Evolutionary conservation across 306 rosid genomes (phyloP).

Genomic region (Vachellia pachyceras): DNA sequence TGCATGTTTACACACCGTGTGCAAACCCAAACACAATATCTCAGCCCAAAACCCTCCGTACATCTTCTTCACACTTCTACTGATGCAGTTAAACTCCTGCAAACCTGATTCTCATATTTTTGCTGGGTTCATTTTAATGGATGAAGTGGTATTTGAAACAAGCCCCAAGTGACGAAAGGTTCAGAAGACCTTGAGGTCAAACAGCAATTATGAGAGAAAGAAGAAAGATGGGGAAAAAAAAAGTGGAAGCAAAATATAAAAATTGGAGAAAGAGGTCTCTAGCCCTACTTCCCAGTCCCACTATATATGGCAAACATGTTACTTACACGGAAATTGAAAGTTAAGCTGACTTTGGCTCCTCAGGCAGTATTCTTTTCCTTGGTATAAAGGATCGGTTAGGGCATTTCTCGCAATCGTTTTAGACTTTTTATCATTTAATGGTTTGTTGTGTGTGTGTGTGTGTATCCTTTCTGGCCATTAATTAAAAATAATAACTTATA

Average conservation of each 20-base stretch:
- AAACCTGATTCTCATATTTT: constrained; percentile 30
- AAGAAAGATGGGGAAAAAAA: neutral
- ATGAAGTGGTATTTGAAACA: neutral
- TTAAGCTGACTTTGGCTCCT: constrained; percentile 21
- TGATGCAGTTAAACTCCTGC: neutral
- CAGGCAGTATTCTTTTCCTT: no score
- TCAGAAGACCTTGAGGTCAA: neutral
- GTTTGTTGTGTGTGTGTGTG: neutral
- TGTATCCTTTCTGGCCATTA: neutral
- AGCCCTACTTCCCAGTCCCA: neutral
- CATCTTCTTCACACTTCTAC: neutral
- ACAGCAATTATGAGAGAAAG: neutral
- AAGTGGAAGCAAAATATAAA: neutral
- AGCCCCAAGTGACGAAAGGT: constrained; percentile 1
- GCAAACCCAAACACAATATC: constrained; percentile 32
- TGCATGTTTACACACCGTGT: constrained; percentile 35
- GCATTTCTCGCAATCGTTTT: neutral
- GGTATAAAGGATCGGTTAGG: constrained; percentile 21
- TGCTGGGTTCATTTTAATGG: constrained; percentile 13
- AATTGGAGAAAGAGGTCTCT: neutral
- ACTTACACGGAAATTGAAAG: constrained; percentile 30
- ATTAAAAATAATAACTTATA: neutral
- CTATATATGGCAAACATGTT: neutral
- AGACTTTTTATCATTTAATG: neutral
- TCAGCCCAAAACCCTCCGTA: constrained; percentile 21